Evolutionary conservation across 768 basidiomycete genomes (phyloP).

Genomic region (Phlebiopsis flavidoalba): DNA sequence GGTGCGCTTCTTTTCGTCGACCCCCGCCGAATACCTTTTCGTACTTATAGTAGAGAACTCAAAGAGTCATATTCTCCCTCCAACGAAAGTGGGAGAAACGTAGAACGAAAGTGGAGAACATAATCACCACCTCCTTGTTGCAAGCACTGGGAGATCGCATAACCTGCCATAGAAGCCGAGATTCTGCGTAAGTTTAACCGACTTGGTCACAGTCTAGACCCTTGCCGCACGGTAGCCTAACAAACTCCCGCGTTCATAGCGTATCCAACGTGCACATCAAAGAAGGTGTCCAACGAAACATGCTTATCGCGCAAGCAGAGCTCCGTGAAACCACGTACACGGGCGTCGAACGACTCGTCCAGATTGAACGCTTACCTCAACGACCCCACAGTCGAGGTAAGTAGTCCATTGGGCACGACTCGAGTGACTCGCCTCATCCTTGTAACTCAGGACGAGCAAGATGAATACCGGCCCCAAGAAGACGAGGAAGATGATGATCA

Average conservation of each 20-base stretch:
- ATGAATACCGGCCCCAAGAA: constrained; percentile 63
- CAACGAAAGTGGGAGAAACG: constrained; percentile 42
- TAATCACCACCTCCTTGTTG: constrained; percentile 58
- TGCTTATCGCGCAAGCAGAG: constrained; percentile 69
- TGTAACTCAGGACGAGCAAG: constrained; percentile 49
- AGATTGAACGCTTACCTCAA: constrained; percentile 79
- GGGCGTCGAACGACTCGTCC: constrained; percentile 66
- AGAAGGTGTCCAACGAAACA: constrained; percentile 65
- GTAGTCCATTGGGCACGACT: constrained; percentile 27
- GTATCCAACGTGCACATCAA: constrained; percentile 64
- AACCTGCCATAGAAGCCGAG: constrained; percentile 64
- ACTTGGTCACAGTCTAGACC: background rate
- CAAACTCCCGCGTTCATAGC: constrained; percentile 35
- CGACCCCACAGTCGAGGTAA: constrained; percentile 59
- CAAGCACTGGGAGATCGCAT: constrained; percentile 57
- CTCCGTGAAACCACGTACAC: constrained; percentile 75
- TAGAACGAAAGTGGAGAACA: constrained; percentile 53
- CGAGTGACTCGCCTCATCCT: background rate
- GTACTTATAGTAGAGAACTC: constrained; percentile 54
- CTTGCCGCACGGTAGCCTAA: background rate
- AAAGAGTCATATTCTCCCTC: constrained; percentile 44
- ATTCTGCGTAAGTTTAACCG: constrained; percentile 52
- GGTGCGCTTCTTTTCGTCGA: constrained; percentile 62
- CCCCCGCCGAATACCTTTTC: constrained; percentile 72
- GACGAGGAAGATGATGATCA: constrained; percentile 66